Evolutionary conservation across 805 yeast species (phyloP).

Genomic region (Wickerhamiella cacticola): DNA sequence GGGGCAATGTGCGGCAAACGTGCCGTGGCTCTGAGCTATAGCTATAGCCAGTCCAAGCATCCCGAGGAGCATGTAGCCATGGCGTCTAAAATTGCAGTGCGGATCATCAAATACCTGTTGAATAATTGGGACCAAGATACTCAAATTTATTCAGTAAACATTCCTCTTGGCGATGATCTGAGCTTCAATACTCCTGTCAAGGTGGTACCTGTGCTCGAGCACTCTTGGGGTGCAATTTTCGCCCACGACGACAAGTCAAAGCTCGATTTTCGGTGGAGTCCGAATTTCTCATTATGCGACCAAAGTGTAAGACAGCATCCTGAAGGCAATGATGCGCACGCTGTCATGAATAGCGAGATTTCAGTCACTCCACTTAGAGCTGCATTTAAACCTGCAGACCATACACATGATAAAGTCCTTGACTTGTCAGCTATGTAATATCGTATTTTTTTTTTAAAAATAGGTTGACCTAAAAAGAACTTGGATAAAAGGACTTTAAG

Average conservation of each 20-base stretch:
- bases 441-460: neutral
- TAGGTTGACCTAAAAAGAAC: neutral
- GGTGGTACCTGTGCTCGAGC: slow-evolving; percentile 70
- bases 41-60: slow-evolving; percentile 43
- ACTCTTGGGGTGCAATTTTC: slow-evolving; percentile 66
- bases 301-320: slow-evolving; percentile 36
- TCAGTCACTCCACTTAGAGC: slow-evolving; percentile 25
- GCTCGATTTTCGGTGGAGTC: slow-evolving; percentile 59
- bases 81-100: slow-evolving; percentile 60
- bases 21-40: slow-evolving; percentile 75
- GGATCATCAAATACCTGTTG: slow-evolving; percentile 47
- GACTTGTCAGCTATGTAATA: slow-evolving; percentile 7
- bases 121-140: slow-evolving; percentile 44
- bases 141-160: slow-evolving; percentile 72
- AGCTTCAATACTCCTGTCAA: slow-evolving; percentile 48
- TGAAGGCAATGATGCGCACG: slow-evolving; percentile 56
- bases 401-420: slow-evolving; percentile 4
- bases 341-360: slow-evolving; percentile 49
- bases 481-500: slow-evolving; percentile 12
- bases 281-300: slow-evolving; percentile 62
- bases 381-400: slow-evolving; percentile 6
- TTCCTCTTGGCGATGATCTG: slow-evolving; percentile 56
- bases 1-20: slow-evolving; percentile 54
- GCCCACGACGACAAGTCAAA: slow-evolving; percentile 15
- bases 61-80: slow-evolving; percentile 43